phyloP scores from a whole-genome alignment of 2,329 filamentous ascomycete genomes.

The Coleophoma cylindrospora region DNA sequence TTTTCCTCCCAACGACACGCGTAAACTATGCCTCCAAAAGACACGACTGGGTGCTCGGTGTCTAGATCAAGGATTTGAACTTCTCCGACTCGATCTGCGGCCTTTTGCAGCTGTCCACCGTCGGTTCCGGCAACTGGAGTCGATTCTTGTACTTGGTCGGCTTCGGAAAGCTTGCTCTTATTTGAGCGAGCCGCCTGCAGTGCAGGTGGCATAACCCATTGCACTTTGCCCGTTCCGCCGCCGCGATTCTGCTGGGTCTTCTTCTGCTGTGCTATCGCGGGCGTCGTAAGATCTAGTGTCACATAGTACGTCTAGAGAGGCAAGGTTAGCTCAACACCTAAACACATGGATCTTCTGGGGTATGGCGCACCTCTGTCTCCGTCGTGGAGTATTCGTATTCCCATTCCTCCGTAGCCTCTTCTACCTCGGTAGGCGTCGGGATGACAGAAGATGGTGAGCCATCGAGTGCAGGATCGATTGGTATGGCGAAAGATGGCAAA shows the following conservation, averaged over 20 bases:
- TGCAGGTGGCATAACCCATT: too few relatives aligned
- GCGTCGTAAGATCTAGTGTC: constrained; percentile 54
- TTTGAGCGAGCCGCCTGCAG: too few relatives aligned
- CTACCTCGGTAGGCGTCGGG: background rate
- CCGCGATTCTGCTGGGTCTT: constrained; percentile 3
- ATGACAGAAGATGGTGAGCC: background rate
- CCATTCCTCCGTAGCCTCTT: constrained; percentile 57
- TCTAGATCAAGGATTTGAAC: constrained; percentile 85
- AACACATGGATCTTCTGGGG: background rate
- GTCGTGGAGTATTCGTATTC: constrained; percentile 63
- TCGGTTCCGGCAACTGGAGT: constrained; percentile 1
- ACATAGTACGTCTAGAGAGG: constrained; percentile 53
- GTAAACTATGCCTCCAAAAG: constrained; percentile 74
- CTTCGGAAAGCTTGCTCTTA: too few relatives aligned
- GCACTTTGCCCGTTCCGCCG: background rate
- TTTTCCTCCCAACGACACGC: constrained; percentile 77
- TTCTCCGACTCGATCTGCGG: constrained; percentile 22
- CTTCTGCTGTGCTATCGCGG: constrained; percentile 6
- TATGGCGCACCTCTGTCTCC: constrained; percentile 49
- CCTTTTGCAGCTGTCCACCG: constrained; percentile 5
- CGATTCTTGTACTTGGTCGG: background rate
- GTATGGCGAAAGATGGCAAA: constrained; percentile 1
- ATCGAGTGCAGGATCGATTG: background rate
- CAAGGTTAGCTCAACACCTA: constrained; percentile 2
- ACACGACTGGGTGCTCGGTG: constrained; percentile 68